Evolutionary conservation across 2,329 filamentous ascomycete species (phyloP), one percentile per base, ranked within the genome.

Genomic region (Emydomyces testavorans): DNA sequence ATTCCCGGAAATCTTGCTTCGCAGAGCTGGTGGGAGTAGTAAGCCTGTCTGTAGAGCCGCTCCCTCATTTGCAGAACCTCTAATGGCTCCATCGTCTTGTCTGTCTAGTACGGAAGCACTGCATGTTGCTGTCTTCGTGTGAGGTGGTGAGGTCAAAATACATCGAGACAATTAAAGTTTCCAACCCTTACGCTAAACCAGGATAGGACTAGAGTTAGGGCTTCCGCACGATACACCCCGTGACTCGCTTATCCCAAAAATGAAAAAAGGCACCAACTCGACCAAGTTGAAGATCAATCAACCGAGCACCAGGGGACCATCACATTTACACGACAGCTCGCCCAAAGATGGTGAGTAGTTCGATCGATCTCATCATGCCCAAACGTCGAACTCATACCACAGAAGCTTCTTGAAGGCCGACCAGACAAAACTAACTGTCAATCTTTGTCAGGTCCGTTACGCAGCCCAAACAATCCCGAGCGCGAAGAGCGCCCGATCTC

Each of bases 401-500:
- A 11, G 10, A 20, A 38, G 3, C 3, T 7, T 5, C 35, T 6
- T 6, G 35, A 20, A 15, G n/a, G 37, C 21, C 8, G 16, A n/a
- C 4, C 37, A 24, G 31, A 6, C 34, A 6, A 21, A 39, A 29
- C 38, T 40, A 43, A 40, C 45, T n/a, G 31, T 38, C 38, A 13
- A 11, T 31, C 18, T 23, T 32, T 41, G 7, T 28, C 26, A 93
- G 88, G 87, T 94, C 79, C 87, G 89, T 75, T 95, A 95, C 88
- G 87, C 87, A 74, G 85, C 85, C 70, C 85, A 82, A 68, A 79
- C 88, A 71, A 90, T 93, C 71, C 77, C 83, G 65, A 75, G 82
- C 72, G 79, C 82, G 64, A 95, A 94, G 81, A 94, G 86, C 76
- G 92, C 92, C 74, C 87, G 90, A 78, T 85, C 90, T 70, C 89